phyloP scores from a whole-genome alignment of 1,284 basidiomycete genomes.

The Ustilago vetiveriae region DNA sequence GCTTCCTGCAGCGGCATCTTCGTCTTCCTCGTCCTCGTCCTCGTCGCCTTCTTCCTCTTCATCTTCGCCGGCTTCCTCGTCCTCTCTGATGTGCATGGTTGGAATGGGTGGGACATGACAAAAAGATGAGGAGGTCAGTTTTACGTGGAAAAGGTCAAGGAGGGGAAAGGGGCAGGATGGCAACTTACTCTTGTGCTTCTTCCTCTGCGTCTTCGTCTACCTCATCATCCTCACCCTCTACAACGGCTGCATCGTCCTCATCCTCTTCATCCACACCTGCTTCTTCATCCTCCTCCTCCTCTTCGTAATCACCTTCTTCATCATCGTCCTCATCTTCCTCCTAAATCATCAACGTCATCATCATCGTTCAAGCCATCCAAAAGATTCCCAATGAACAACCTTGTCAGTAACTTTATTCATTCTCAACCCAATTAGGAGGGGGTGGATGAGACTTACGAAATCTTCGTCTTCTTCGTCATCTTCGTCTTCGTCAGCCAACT shows the following conservation, averaged over 20 bases:
- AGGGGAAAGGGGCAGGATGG: too few relatives aligned
- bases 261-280: slow-evolving; percentile 24
- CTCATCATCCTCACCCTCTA: slow-evolving; percentile 24
- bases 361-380: too few relatives aligned
- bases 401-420: too few relatives aligned
- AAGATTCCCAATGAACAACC: too few relatives aligned
- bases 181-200: slow-evolving; percentile 31
- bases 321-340: slow-evolving; percentile 40
- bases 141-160: neutral
- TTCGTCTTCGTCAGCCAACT: slow-evolving; percentile 26
- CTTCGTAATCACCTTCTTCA: slow-evolving; percentile 32
- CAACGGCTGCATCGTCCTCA: slow-evolving; percentile 32
- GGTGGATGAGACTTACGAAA: slow-evolving; percentile 19
- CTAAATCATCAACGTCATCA: slow-evolving; percentile 1
- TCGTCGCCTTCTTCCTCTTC: slow-evolving; percentile 16
- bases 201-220: slow-evolving; percentile 38
- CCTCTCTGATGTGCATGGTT: slow-evolving; percentile 3
- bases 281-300: slow-evolving; percentile 19
- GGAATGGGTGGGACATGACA: neutral
- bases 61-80: slow-evolving; percentile 16
- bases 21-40: slow-evolving; percentile 29
- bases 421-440: neutral
- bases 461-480: slow-evolving; percentile 45
- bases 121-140: neutral
- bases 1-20: slow-evolving; percentile 15